phyloP scores from a whole-genome alignment of 225 moss, liverwort and hornwort genomes.

The Sphagnum contortum region DNA sequence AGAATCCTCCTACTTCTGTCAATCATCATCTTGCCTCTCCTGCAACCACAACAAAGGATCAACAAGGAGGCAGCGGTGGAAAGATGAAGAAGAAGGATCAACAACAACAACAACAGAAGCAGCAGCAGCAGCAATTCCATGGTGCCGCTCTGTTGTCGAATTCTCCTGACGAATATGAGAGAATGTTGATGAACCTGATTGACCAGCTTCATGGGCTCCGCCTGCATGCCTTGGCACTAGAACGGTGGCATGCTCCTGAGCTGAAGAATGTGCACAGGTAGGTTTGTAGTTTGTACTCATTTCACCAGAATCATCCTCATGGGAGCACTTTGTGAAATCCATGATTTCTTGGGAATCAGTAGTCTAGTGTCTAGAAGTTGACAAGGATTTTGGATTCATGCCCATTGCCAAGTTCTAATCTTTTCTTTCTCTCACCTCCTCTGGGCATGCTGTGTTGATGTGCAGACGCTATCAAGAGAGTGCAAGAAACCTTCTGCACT shows the following conservation, averaged over 20 bases:
- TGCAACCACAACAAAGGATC: too few species aligned
- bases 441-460: neutral
- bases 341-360: too few species aligned
- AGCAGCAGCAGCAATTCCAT: too few species aligned
- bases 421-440: too few species aligned
- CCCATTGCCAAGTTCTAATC: too few species aligned
- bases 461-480: conserved; percentile 21
- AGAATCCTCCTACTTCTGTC: too few species aligned
- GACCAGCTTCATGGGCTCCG: conserved; percentile 40
- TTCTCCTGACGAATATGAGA: conserved; percentile 14
- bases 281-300: neutral
- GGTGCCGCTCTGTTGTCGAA: conserved; percentile 5
- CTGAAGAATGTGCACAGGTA: conserved; percentile 33
- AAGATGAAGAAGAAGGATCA: too few species aligned
- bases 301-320: neutral
- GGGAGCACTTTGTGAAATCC: neutral
- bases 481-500: conserved; percentile 39
- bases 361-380: too few species aligned
- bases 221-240: conserved; percentile 28
- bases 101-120: too few species aligned
- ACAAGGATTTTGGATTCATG: too few species aligned
- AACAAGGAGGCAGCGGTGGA: too few species aligned
- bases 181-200: conserved; percentile 23
- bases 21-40: too few species aligned
- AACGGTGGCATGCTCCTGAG: conserved; percentile 37